These are phyloP conservation scores for Euphorbia peplus DNA, from an alignment of 345 rosid genomes.

Conservation along the genomic window DNA sequence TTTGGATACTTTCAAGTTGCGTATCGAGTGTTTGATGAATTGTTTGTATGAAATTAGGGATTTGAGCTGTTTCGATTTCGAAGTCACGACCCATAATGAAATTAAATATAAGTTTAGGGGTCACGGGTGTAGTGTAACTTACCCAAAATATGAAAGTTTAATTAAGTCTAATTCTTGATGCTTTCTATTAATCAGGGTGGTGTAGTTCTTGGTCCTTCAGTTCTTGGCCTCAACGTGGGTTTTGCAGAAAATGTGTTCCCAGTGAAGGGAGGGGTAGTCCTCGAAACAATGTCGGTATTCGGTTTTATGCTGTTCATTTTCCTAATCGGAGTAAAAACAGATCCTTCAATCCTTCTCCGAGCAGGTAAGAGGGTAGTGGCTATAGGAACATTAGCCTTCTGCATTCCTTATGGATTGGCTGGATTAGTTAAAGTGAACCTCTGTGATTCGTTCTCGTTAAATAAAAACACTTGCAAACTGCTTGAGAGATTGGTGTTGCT, in stretches of 20 bases:
- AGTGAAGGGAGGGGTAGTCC: slow-evolving; percentile 17
- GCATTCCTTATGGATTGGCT: slow-evolving; percentile 16
- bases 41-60: background rate
- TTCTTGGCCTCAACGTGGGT: slow-evolving; percentile 28
- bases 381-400: slow-evolving; percentile 16
- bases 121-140: too few relatives aligned
- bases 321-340: slow-evolving; percentile 39
- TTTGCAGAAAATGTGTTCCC: slow-evolving; percentile 31
- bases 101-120: too few relatives aligned
- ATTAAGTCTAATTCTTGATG: background rate
- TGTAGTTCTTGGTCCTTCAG: slow-evolving; percentile 40
- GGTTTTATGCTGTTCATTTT: slow-evolving; percentile 40
- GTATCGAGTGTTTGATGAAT: background rate
- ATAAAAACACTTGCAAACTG: slow-evolving; percentile 1
- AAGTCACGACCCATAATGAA: too few relatives aligned
- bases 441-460: slow-evolving; percentile 11
- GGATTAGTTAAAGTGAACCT: slow-evolving; percentile 7
- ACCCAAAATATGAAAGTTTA: background rate
- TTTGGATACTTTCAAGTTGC: background rate
- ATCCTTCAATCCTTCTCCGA: slow-evolving; percentile 14
- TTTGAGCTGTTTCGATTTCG: background rate
- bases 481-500: slow-evolving; percentile 16
- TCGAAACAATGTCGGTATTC: slow-evolving; percentile 31
- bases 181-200: slow-evolving; percentile 35
- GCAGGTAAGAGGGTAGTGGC: slow-evolving; percentile 8